Percentiles rank a stretch among this genome's conserved stretches.
Conservation (phyloP, 2,329 filamentous ascomycete species). For the Diplodia seriata region DNA sequence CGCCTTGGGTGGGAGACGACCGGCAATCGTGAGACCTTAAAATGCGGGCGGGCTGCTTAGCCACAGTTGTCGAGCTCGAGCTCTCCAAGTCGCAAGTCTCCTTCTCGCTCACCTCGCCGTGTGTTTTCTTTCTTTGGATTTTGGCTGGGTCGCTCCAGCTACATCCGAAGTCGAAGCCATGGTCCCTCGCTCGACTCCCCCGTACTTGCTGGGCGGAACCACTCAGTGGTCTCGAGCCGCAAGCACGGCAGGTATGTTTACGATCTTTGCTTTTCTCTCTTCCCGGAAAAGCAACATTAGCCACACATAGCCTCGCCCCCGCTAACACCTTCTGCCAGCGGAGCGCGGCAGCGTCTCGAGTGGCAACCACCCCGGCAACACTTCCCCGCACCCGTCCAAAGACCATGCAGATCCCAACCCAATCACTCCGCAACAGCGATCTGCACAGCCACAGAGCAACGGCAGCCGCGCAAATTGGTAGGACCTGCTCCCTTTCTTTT, state of each 20-base stretch:
- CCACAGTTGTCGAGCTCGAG: neutral
- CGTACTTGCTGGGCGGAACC: neutral
- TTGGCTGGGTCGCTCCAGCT: neutral
- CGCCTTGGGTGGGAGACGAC: neutral
- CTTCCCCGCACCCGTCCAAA: neutral
- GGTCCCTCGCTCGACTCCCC: neutral
- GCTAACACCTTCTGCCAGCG: neutral
- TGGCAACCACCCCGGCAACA: neutral
- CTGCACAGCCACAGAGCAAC: slow-evolving; percentile 2
- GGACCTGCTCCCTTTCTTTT: neutral
- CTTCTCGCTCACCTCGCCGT: too few species aligned
- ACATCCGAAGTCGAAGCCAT: neutral
- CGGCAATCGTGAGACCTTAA: neutral
- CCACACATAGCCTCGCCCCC: neutral
- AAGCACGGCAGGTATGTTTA: neutral
- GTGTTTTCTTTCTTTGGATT: too few species aligned
- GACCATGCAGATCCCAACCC: neutral
- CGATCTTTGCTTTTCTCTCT: neutral
- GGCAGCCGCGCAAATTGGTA: neutral
- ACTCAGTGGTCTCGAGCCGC: neutral
- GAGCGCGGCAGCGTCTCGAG: neutral
- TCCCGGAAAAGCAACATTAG: neutral
- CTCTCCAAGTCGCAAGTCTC: neutral
- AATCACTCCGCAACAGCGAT: neutral
- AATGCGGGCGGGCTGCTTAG: neutral